Evolutionary conservation across 1,284 basidiomycete species (phyloP), one percentile per base, ranked within the genome.

Genomic region (Anthracocystis setariae): DNA sequence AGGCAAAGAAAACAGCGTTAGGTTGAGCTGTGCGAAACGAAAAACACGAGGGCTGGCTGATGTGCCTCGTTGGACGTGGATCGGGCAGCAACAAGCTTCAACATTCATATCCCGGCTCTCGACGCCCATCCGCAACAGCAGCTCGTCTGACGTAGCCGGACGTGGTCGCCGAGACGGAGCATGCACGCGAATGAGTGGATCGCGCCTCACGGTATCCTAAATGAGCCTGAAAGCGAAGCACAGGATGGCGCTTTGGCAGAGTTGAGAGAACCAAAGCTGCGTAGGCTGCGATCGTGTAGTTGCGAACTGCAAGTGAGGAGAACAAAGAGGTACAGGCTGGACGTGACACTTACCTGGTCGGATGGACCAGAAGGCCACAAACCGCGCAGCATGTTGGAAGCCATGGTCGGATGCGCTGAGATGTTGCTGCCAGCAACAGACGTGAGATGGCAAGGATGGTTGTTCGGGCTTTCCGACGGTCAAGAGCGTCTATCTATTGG

Each of bases 341-440:
- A 13, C 7, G 9, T 10, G 3, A 17, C 8, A 73, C 76, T 65
- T 49, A 78, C 76, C 68, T 79, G 78, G 47, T 79, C 78, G 20
- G 62, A 46, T 21, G 76, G 76, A 12, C 76, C 74, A n/a, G 70
- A 49, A 2, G 78, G 74, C 78, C 78, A 80, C 37, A 80, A 46
- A 48, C 75, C 73, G 29, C 78, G 78, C 23, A 80, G 69, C 74
- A 80, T 78, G 62, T 73, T 78, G 58, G 76, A 71, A 23, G 68
- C 68, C 68, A 71, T 71, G 15, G 27, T 24, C 32, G 21, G 18
- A 20, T 13, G n/a, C 8, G 13, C 20, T 23, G 13, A 0, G 18
- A 27, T 13, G 47, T 35, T 15, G 46, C 7, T 2, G n/a, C 9
- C 17, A 20, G 46, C 13, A 4, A 33, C 38, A 24, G 17, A 25